Base-by-base conservation (phyloP, 2,329 filamentous ascomycete species). In the Xylaria sp. region DNA sequence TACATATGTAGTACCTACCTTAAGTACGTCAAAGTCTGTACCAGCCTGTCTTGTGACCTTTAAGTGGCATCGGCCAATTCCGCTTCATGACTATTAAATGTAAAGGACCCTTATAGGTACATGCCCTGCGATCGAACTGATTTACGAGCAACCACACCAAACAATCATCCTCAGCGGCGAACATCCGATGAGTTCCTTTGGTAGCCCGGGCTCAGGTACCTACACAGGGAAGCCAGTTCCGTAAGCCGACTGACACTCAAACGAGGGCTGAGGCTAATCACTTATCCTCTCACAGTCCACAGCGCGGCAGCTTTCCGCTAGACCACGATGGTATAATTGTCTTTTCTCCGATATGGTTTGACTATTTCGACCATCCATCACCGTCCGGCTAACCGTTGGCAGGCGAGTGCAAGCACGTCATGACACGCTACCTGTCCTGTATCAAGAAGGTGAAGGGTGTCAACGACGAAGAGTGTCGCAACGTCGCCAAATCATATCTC, bases 341-440 rank as follows among this genome's bases (percentile, higher is more conserved):
- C 25, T 15, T 20, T 20, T 31, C 1, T 20, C 20, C 20, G 31
- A 29, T 20, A 56, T 51, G 29, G 20, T 27, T 10, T 42, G 22
- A 65, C 36, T n/a, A n/a, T n/a, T n/a, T 47, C 7, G 33, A 36
- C 3, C 1, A n/a, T 33, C 27, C 5, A 4, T 59, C n/a, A 7
- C 11, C 22, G n/a, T 6, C 27, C 13, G 2, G 17, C 51, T 63
- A 36, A 66, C 36, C 20, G 5, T 29, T 57, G 39, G 25, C 71
- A 96, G 93, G 93, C 76, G 96, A 99, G 83, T 99, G 96, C 85
- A 97, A 95, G 79, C 84, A 90, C 65, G 87, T 96, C 71, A 98
- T 98, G 88, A 87, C 87, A 65, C 86, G 85, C 59, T 99, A 99
- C 77, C 86, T 99, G 54, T 85, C 87, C 65, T 99, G 96, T 79